These are phyloP conservation scores for Rosa persica DNA, from an alignment of 306 rosid species.

Conservation along the genomic window DNA sequence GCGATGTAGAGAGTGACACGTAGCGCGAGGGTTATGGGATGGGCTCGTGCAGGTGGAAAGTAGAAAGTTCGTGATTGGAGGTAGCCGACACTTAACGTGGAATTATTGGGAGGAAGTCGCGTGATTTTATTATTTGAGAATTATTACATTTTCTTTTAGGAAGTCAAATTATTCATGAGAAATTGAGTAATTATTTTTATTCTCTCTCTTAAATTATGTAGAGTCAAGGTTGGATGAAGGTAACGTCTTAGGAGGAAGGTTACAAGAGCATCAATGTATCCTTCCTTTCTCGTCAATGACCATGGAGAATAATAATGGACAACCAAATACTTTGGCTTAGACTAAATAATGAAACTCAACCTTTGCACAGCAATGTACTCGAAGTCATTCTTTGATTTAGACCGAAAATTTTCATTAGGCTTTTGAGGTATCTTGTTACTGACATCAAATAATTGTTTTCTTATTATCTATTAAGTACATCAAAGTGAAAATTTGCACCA, in stretches of 20 bases:
- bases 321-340: not conserved
- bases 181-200: not conserved
- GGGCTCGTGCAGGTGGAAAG: slow-evolving; percentile 18
- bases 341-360: not conserved
- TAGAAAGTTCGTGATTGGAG: slow-evolving; percentile 30
- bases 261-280: not conserved
- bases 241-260: not conserved
- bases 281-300: not conserved
- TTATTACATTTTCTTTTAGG: slow-evolving; percentile 1
- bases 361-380: not conserved
- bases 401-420: too few relatives aligned
- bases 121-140: slow-evolving; percentile 8
- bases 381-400: too few relatives aligned
- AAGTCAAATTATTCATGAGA: slow-evolving; percentile 1
- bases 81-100: slow-evolving; percentile 42
- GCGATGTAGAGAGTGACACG: slow-evolving; percentile 29
- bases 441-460: too few relatives aligned
- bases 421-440: too few relatives aligned
- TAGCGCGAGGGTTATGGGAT: slow-evolving; percentile 27
- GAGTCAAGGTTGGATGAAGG: not conserved
- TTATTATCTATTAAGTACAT: too few relatives aligned
- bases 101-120: not conserved
- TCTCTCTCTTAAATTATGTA: not conserved
- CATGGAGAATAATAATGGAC: not conserved
- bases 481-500: too few relatives aligned